Evolutionary conservation across 2,329 filamentous ascomycete genomes (phyloP).

Genomic region (Talaromyces sp.): DNA sequence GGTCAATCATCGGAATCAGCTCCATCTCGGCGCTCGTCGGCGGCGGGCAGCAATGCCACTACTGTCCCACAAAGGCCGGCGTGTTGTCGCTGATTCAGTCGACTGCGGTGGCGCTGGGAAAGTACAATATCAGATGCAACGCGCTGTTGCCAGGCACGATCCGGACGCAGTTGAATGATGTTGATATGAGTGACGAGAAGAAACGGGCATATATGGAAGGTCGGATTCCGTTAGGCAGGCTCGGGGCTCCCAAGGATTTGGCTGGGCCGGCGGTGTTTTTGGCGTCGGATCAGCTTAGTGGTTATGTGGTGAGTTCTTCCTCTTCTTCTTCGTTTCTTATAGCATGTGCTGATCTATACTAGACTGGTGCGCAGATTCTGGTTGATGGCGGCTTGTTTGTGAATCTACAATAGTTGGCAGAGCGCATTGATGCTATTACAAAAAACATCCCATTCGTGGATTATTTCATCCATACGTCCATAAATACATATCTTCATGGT

Average conservation of each 20-base stretch:
- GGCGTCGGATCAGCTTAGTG: constrained; percentile 70
- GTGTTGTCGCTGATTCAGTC: constrained; percentile 78
- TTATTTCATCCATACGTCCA: constrained; percentile 1
- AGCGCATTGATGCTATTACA: neutral
- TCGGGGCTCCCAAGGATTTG: constrained; percentile 68
- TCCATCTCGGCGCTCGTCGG: constrained; percentile 48
- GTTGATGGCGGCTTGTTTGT: constrained; percentile 89
- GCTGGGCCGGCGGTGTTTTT: constrained; percentile 82
- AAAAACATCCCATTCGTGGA: neutral
- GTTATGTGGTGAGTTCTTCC: constrained; percentile 58
- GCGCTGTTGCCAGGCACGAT: constrained; percentile 79
- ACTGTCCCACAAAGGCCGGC: constrained; percentile 84
- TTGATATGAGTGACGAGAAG: constrained; percentile 65
- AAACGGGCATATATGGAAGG: constrained; percentile 77
- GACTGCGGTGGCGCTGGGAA: constrained; percentile 70
- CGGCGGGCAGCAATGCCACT: constrained; percentile 73
- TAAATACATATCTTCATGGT: constrained; percentile 12
- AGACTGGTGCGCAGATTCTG: constrained; percentile 72
- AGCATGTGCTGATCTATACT: constrained; percentile 4
- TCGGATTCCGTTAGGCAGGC: constrained; percentile 70
- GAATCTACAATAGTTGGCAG: constrained; percentile 62
- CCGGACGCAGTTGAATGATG: constrained; percentile 76
- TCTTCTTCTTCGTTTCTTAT: neutral
- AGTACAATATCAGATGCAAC: constrained; percentile 74
- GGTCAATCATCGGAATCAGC: constrained; percentile 60